Evolutionary conservation across 345 rosid species (phyloP).

Genomic region (Moricandia moricandioides): DNA sequence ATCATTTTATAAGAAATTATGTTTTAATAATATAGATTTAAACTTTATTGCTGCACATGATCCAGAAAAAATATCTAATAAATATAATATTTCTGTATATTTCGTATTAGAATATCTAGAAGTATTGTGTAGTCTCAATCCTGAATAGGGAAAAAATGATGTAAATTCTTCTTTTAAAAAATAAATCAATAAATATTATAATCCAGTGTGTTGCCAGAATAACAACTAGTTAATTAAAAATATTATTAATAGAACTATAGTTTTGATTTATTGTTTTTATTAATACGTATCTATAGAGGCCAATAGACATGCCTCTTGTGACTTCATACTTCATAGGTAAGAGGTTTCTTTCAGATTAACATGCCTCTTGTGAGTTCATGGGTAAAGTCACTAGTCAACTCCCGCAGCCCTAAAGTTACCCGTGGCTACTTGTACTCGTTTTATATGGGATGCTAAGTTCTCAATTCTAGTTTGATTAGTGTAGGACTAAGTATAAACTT

Average conservation of each 20-base stretch:
- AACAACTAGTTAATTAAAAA: not conserved
- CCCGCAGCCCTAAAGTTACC: slow-evolving; percentile 7
- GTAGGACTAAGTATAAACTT: not conserved
- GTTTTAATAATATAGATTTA: too few relatives aligned
- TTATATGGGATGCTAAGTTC: slow-evolving; percentile 10
- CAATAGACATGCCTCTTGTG: slow-evolving; percentile 3
- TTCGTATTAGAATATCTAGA: too few relatives aligned
- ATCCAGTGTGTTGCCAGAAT: not conserved
- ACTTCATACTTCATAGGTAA: not conserved
- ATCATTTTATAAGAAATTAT: too few relatives aligned
- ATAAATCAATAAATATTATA: not conserved
- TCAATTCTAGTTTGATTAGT: not conserved
- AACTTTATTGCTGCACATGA: too few relatives aligned
- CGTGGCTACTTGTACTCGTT: not conserved
- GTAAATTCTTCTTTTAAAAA: too few relatives aligned
- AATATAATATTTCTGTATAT: too few relatives aligned
- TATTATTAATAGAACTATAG: not conserved
- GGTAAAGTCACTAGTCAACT: not conserved
- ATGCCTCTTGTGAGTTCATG: slow-evolving; percentile 6
- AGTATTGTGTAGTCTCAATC: too few relatives aligned
- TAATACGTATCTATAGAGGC: not conserved
- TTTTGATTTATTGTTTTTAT: not conserved
- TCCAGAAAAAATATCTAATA: too few relatives aligned
- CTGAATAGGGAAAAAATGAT: too few relatives aligned
- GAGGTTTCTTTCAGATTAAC: not conserved